Evolutionary conservation across 2,329 filamentous ascomycete species (phyloP), one percentile per base, ranked within the genome.

Genomic region (Aureobasidium sp.): DNA sequence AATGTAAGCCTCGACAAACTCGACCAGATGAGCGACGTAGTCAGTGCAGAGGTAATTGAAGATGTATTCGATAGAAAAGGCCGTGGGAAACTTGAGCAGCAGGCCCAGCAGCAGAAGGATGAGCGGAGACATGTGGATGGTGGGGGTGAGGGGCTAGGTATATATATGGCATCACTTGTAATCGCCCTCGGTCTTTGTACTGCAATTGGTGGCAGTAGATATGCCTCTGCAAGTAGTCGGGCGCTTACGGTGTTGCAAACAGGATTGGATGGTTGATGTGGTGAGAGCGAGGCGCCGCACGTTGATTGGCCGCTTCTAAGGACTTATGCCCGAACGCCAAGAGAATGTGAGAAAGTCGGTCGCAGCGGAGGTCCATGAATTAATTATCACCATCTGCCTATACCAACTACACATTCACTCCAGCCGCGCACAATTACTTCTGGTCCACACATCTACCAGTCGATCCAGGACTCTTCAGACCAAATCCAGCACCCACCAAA

Each of bases 1-100:
- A n/a, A 72, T 64, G 52, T 70, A 70, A 27, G 67, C 66, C 62
- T 66, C 62, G 17, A 62, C 64, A 24, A 69, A 67, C 52, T 70
- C 69, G 14, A 68, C 63, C 33, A 70, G 53, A 49, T 68, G 67
- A 39, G 68, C 65, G 22, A 67, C 58, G 63, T 71, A 70, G 47
- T 65, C 64, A 33, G 59, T 66, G 54, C 66, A 63, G 54, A 64
- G 59, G 29, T 64, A 64, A 56, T 66, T 60, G 63, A 64, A 63
- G 19, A 64, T 54, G 48, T 64, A 60, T 56, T 63, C 63, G 6
- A 65, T 63, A 24, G 61, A 40, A 49, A 65, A 57, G 24, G 64
- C 58, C 29, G 61, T 62, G 33, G 62, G 60, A 49, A 66, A 59
- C 53, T 65, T 65, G 56, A 62, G 47, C 15, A 65, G 17, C 45